Conservation (phyloP, 176 grass and related monocot genomes). For the Aegilops tauschii region DNA sequence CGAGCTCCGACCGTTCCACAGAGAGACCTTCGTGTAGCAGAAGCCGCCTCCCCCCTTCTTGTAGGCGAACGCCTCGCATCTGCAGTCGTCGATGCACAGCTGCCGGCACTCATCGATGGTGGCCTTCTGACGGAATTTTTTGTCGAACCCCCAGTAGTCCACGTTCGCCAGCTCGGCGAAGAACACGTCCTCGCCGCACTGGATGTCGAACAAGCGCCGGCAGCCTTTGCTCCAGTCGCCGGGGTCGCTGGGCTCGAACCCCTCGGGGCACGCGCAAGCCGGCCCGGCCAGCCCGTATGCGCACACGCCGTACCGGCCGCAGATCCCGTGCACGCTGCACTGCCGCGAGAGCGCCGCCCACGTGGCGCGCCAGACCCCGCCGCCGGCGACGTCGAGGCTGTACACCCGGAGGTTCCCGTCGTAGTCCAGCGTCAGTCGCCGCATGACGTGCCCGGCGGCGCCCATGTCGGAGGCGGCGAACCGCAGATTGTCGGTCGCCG, state of each 20-base stretch:
- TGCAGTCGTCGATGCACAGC: constrained; percentile 47
- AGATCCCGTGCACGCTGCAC: constrained; percentile 55
- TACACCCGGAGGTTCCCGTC: constrained; percentile 71
- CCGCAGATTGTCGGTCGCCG: constrained; percentile 35
- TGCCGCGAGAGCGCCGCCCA: constrained; percentile 35
- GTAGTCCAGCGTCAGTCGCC: constrained; percentile 66
- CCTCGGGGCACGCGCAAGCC: constrained; percentile 46
- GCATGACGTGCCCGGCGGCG: constrained; percentile 1
- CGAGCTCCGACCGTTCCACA: constrained; percentile 43
- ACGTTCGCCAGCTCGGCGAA: constrained; percentile 22
- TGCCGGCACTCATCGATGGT: constrained; percentile 31
- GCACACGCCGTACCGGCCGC: constrained; percentile 57
- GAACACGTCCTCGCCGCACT: constrained; percentile 14
- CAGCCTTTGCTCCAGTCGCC: constrained; percentile 72
- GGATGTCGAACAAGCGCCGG: constrained; percentile 25
- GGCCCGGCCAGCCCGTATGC: constrained; percentile 8
- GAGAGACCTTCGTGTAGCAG: constrained; percentile 53
- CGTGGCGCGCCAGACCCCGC: constrained; percentile 38
- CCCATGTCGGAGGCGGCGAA: constrained; percentile 54
- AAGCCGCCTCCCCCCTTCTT: constrained; percentile 12
- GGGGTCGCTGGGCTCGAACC: constrained; percentile 30
- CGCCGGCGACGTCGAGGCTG: constrained; percentile 36
- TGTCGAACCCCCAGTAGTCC: constrained; percentile 62
- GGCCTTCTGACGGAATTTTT: background rate
- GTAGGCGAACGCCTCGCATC: constrained; percentile 63